Evolutionary conservation across 805 yeast genomes (phyloP).

Genomic region (Blastobotrys muscicola): DNA sequence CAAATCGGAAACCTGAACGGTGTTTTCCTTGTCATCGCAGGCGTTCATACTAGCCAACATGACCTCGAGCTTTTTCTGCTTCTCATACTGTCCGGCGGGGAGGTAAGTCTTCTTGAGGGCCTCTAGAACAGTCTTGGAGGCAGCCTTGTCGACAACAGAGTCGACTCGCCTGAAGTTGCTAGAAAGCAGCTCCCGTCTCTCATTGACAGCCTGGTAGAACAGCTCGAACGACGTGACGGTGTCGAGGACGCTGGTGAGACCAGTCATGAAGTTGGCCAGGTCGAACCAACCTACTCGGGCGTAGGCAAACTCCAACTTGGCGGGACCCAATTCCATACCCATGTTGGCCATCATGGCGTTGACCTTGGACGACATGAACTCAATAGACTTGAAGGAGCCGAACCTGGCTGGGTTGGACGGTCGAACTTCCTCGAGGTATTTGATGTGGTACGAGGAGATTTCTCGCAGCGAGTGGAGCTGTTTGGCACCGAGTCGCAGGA

Average conservation of each 20-base stretch:
- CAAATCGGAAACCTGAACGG: slow-evolving; percentile 4
- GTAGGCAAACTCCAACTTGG: slow-evolving; percentile 17
- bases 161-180: background rate
- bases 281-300: slow-evolving; percentile 21
- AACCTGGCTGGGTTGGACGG: slow-evolving; percentile 13
- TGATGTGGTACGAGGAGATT: slow-evolving; percentile 6
- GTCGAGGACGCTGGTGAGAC: slow-evolving; percentile 15
- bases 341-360: slow-evolving; percentile 6
- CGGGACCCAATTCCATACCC: slow-evolving; percentile 14
- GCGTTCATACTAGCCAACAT: slow-evolving; percentile 1
- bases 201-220: slow-evolving; percentile 13
- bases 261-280: slow-evolving; percentile 19
- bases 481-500: slow-evolving; percentile 11
- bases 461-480: slow-evolving; percentile 12
- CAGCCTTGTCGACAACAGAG: no score
- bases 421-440: slow-evolving; percentile 5
- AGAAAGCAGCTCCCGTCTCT: slow-evolving; percentile 5
- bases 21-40: slow-evolving; percentile 1
- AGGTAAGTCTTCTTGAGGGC: slow-evolving; percentile 7
- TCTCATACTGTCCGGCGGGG: slow-evolving; percentile 14
- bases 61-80: background rate
- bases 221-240: slow-evolving; percentile 17
- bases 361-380: slow-evolving; percentile 1
- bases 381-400: slow-evolving; percentile 4
- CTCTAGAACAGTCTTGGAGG: background rate